A percentile compares a stretch with the other conserved stretches of the same genome.
These are phyloP conservation scores for Heterobasidion occidentale DNA, from an alignment of 1,284 basidiomycete species.

Conservation along the genomic window DNA sequence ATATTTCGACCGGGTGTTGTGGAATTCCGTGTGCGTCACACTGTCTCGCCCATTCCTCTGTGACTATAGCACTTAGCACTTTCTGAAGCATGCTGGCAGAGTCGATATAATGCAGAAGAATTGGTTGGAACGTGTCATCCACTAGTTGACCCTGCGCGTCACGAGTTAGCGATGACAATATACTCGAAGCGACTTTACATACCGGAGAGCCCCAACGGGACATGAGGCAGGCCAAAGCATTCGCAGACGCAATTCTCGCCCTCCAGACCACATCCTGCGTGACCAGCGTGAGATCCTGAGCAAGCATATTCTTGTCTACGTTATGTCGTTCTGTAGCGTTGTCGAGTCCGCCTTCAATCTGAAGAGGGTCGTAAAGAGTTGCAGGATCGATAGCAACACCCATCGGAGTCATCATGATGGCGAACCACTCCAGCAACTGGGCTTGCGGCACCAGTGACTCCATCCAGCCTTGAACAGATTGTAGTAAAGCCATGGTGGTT, in stretches of 20 bases:
- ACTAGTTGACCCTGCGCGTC: conserved; percentile 25
- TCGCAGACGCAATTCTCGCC: conserved; percentile 77
- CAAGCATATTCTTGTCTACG: conserved; percentile 94
- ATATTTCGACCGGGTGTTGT: conserved; percentile 42
- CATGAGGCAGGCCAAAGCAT: conserved; percentile 72
- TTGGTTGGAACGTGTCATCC: conserved; percentile 59
- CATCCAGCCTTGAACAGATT: conserved; percentile 37
- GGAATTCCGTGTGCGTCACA: conserved; percentile 28
- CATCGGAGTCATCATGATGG: conserved; percentile 86
- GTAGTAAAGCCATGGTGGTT: conserved; percentile 56
- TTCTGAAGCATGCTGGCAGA: conserved; percentile 91
- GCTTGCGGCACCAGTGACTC: conserved; percentile 45
- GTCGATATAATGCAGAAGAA: conserved; percentile 73
- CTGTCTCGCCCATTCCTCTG: conserved; percentile 90
- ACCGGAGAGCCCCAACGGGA: conserved; percentile 61
- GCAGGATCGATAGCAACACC: conserved; percentile 73
- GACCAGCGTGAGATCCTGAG: conserved; percentile 85
- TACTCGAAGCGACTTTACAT: conserved; percentile 12
- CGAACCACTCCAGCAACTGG: conserved; percentile 75
- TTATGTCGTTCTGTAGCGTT: conserved; percentile 70
- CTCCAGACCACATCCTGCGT: conserved; percentile 75
- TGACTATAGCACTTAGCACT: conserved; percentile 75
- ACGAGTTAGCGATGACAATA: conserved; percentile 2
- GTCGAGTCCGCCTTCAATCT: conserved; percentile 34
- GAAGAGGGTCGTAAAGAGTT: conserved; percentile 63